These are phyloP conservation scores for Aspergillus neoniger DNA, from an alignment of 2,329 filamentous ascomycete species.

Conservation along the genomic window DNA sequence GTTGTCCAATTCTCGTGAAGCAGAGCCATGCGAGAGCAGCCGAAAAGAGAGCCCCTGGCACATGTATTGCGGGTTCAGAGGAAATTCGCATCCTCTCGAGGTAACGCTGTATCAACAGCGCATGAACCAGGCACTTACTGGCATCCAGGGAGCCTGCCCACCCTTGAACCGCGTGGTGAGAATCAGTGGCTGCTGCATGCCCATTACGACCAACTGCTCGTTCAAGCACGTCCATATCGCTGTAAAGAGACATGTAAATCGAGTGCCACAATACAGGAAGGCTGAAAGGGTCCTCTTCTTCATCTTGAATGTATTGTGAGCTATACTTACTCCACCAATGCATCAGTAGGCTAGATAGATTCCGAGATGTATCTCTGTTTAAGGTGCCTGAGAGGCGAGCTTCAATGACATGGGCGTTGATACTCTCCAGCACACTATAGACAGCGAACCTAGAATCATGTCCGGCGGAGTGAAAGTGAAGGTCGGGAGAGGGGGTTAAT, in stretches of 20 bases:
- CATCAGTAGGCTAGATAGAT: constrained; percentile 18
- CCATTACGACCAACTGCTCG: constrained; percentile 32
- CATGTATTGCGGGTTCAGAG: constrained; percentile 23
- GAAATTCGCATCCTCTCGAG: constrained; percentile 22
- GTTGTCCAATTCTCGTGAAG: constrained; percentile 21
- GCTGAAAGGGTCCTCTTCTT: constrained; percentile 22
- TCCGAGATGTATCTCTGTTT: neutral
- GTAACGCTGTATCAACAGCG: constrained; percentile 19
- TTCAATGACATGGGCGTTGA: constrained; percentile 26
- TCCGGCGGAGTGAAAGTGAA: neutral
- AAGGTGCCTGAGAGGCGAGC: constrained; percentile 18
- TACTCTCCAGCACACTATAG: constrained; percentile 12
- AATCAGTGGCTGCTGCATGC: neutral
- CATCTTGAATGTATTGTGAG: neutral
- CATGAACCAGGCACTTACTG: constrained; percentile 21
- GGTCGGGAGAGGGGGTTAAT: neutral
- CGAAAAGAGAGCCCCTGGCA: constrained; percentile 20
- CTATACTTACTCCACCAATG: constrained; percentile 27
- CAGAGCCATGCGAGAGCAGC: constrained; percentile 20
- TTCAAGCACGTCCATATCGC: constrained; percentile 32
- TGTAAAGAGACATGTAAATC: constrained; percentile 29
- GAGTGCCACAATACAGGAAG: constrained; percentile 35
- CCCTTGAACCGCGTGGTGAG: neutral
- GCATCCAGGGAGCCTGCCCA: constrained; percentile 19
- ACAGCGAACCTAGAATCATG: constrained; percentile 2